Base-by-base conservation (phyloP, 108 stramenopile species). In the Nitzschia putrida region DNA sequence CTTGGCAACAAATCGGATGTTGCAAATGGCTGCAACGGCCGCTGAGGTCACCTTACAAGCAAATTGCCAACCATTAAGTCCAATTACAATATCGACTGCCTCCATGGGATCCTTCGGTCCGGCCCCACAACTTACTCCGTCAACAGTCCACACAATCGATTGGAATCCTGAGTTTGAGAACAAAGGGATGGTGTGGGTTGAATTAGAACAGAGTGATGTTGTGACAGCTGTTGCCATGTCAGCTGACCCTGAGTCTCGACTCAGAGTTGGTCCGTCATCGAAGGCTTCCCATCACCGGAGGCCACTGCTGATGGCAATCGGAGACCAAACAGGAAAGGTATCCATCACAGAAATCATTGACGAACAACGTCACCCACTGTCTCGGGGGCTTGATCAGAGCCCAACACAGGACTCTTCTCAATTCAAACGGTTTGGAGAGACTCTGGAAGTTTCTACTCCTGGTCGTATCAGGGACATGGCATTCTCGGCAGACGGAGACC, bases 211-310 rank as follows among this genome's bases (percentile, higher is more conserved):
- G 5, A 53, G 37, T 8, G 34, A 9, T 6, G 56, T 60, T 16
- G 77, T 79, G 8, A 72, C 77, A 38, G 77, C 77, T 22, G 37
- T 82, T 21, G 73, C 77, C 34, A 61, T 77, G 53, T 72, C 70
- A 12, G 60, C 68, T 23, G 26, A 47, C 16, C 53, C 11, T 16
- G 18, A n/a, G 10, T 13, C 44, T 24, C n/a, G n/a, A 44, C 23
- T 43, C 0, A 12, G 2, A 45, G 26, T 37, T 11, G 38, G 16
- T 29, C 25, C 18, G 50, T n/a, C 26, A 16, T 39, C 22, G 39
- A 10, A 22, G 8, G 40, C 71, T 8, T 40, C 8, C 14, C 4
- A 37, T 23, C n/a, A 49, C 13, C 38, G 13, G 14, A 10, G 40
- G 7, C 66, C 74, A 20, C 60, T 69, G 21, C 21, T 81, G 40